These are phyloP conservation scores for Pinus albicaulis DNA, from an alignment of 75 land plant species.

Conservation along the genomic window DNA sequence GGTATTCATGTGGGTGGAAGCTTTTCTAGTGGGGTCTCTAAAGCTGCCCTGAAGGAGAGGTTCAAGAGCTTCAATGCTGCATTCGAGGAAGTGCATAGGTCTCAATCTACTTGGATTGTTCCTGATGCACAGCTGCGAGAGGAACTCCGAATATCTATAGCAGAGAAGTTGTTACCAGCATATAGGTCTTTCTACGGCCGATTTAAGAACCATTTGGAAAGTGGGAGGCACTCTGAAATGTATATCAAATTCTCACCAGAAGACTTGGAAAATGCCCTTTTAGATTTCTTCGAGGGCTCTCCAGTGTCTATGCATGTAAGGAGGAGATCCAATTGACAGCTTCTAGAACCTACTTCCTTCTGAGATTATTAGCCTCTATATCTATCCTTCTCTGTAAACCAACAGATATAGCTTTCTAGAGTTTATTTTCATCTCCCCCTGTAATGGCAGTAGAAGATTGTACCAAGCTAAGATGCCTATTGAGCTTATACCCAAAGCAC, in stretches of 20 bases:
- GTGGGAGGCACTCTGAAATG: constrained; percentile 39
- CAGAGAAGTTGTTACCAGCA: constrained; percentile 78
- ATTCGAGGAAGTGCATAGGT: constrained; percentile 77
- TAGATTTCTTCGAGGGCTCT: constrained; percentile 77
- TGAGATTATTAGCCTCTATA: not conserved
- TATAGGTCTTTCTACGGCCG: constrained; percentile 69
- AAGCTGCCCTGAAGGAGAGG: constrained; percentile 66
- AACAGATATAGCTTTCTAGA: constrained; percentile 2
- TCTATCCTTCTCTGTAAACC: constrained; percentile 1
- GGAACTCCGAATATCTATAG: constrained; percentile 81
- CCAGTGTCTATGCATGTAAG: constrained; percentile 17
- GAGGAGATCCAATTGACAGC: constrained; percentile 10
- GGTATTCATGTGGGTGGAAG: constrained; percentile 34
- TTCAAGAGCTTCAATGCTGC: constrained; percentile 73
- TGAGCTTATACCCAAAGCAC: not conserved
- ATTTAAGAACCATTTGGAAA: constrained; percentile 34
- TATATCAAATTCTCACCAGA: constrained; percentile 76
- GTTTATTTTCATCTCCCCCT: not conserved
- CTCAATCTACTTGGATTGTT: constrained; percentile 79
- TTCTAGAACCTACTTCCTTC: not conserved
- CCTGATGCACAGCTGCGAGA: constrained; percentile 79
- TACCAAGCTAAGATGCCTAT: not conserved
- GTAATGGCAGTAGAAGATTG: constrained; percentile 5
- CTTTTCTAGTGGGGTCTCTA: constrained; percentile 35
- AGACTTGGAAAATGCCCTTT: constrained; percentile 51